Evolutionary conservation across 768 basidiomycete species (phyloP).

Genomic region (Heimioporus sp.): DNA sequence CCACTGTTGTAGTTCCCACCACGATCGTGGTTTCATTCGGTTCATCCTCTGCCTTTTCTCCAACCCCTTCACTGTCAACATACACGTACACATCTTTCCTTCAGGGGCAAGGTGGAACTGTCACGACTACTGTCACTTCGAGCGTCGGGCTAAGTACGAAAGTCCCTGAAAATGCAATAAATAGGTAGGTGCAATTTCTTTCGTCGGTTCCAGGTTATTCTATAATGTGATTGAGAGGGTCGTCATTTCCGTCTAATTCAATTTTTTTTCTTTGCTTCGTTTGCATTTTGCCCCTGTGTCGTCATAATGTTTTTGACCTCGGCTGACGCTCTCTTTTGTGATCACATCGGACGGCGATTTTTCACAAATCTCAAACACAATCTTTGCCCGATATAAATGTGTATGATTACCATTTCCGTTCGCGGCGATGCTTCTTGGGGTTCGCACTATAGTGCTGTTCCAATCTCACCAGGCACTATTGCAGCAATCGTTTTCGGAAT

Average conservation of each 20-base stretch:
- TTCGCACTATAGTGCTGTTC: constrained; percentile 3
- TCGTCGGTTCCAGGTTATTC: not conserved
- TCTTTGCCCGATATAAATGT: not conserved
- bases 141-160: constrained; percentile 25
- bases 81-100: constrained; percentile 18
- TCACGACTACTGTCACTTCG: constrained; percentile 19
- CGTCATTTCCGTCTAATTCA: constrained; percentile 1
- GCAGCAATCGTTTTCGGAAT: constrained; percentile 25
- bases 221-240: constrained; percentile 9
- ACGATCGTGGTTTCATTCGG: constrained; percentile 11
- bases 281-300: constrained; percentile 17
- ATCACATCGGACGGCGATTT: constrained; percentile 9
- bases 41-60: not conserved
- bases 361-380: constrained; percentile 3
- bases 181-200: constrained; percentile 16
- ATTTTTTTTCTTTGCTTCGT: constrained; percentile 1
- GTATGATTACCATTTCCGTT: not conserved
- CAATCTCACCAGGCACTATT: constrained; percentile 23
- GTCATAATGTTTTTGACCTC: constrained; percentile 11
- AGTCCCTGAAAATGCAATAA: not conserved
- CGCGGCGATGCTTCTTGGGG: constrained; percentile 3
- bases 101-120: constrained; percentile 9
- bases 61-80: constrained; percentile 15
- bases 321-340: constrained; percentile 17
- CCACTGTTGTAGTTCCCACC: constrained; percentile 12